Percentiles rank a stretch among this genome's conserved stretches.
These are phyloP conservation scores for Pseudonectria buxi DNA, from an alignment of 2,329 filamentous ascomycete species.

Conservation along the genomic window DNA sequence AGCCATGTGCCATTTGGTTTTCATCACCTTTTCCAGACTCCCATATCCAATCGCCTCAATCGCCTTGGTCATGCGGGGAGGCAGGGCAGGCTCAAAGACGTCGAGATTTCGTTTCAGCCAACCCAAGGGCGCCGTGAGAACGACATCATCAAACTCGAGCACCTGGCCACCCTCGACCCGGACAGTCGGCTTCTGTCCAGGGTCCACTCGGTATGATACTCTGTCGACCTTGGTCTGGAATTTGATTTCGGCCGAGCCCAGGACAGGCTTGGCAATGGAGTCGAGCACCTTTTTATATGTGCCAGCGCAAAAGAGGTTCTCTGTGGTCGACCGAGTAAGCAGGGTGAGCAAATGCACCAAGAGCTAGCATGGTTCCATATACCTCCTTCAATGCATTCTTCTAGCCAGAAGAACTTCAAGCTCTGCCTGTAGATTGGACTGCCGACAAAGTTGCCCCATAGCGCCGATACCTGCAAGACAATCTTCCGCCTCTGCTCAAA, in stretches of 20 bases:
- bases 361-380: constrained; percentile 13
- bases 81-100: constrained; percentile 57
- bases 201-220: constrained; percentile 29
- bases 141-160: constrained; percentile 58
- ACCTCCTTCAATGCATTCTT: constrained; percentile 70
- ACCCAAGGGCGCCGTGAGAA: constrained; percentile 62
- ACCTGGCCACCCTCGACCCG: constrained; percentile 37
- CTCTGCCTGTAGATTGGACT: constrained; percentile 58
- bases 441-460: constrained; percentile 68
- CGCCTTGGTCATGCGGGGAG: constrained; percentile 48
- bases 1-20: not conserved
- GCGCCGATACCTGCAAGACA: constrained; percentile 49
- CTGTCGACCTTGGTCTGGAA: constrained; percentile 41
- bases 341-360: not conserved
- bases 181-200: constrained; percentile 33
- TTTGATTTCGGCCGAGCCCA: constrained; percentile 48
- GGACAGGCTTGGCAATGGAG: constrained; percentile 49
- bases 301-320: constrained; percentile 53
- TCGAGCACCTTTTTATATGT: constrained; percentile 55
- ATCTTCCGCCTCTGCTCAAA: constrained; percentile 35
- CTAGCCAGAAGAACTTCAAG: constrained; percentile 70
- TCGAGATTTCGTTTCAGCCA: constrained; percentile 56
- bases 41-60: constrained; percentile 63
- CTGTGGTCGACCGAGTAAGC: constrained; percentile 26
- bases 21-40: constrained; percentile 58